A percentile compares a stretch with the other conserved stretches of the same genome.
Evolutionary conservation across 2,329 filamentous ascomycete genomes (phyloP).

Genomic region (Alternaria triticina): DNA sequence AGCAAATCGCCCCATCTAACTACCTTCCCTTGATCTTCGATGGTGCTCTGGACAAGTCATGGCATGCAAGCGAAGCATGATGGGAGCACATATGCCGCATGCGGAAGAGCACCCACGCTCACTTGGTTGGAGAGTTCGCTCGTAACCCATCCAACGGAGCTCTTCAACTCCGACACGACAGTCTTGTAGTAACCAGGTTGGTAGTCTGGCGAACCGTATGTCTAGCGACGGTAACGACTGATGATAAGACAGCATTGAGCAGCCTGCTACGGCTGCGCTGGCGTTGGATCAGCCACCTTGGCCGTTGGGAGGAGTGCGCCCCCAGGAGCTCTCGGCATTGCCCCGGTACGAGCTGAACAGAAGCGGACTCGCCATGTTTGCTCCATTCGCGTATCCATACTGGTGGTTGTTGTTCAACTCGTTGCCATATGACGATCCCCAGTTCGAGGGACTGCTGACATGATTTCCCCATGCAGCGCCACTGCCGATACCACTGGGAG

Average conservation of each 20-base stretch:
- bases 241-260: conserved; percentile 8
- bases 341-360: conserved; percentile 51
- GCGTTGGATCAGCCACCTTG: conserved; percentile 45
- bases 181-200: not conserved
- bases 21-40: not conserved
- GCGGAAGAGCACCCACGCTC: not conserved
- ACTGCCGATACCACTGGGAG: conserved; percentile 27
- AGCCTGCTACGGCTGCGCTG: conserved; percentile 21
- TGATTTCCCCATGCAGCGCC: conserved; percentile 44
- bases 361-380: conserved; percentile 49
- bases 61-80: not conserved
- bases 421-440: conserved; percentile 33
- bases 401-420: conserved; percentile 28
- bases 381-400: conserved; percentile 23
- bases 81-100: not conserved
- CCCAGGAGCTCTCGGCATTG: conserved; percentile 38
- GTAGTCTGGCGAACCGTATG: conserved; percentile 1
- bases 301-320: conserved; percentile 46
- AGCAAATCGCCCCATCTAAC: not conserved
- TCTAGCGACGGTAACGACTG: conserved; percentile 3
- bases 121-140: not conserved
- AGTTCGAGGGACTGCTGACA: conserved; percentile 27
- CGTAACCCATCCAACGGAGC: not conserved
- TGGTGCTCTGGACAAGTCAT: not conserved
- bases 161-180: not conserved